A percentile compares a stretch with the other conserved stretches of the same genome.
These are phyloP conservation scores for Cyberlindnera maritima DNA, from an alignment of 805 yeast species.

Conservation along the genomic window DNA sequence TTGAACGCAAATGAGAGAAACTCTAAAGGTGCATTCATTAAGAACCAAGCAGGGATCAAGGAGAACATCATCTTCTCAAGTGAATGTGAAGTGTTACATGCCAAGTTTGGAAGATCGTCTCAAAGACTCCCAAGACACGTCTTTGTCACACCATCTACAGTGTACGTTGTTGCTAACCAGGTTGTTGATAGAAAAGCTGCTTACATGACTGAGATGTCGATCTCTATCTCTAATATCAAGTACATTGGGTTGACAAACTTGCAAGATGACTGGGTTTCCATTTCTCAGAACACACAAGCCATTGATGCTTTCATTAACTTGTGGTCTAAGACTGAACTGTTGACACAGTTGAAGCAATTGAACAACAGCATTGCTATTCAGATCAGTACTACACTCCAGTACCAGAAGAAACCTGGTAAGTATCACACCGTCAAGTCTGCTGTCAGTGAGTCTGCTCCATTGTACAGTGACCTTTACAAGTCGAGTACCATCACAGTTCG, in stretches of 20 bases:
- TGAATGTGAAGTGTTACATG: conserved; percentile 74
- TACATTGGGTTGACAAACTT: conserved; percentile 66
- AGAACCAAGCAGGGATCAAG: conserved; percentile 63
- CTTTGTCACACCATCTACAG: conserved; percentile 57
- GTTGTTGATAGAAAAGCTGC: conserved; percentile 59
- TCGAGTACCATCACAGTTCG: conserved; percentile 83
- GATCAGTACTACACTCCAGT: conserved; percentile 70
- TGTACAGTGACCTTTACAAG: conserved; percentile 72
- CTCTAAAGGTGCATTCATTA: conserved; percentile 72
- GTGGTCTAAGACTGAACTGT: conserved; percentile 84
- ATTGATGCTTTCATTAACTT: conserved; percentile 84
- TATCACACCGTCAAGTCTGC: conserved; percentile 69
- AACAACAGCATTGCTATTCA: conserved; percentile 57
- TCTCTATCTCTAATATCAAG: conserved; percentile 57
- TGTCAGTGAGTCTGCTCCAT: conserved; percentile 61
- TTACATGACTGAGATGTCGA: conserved; percentile 59
- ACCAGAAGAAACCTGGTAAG: conserved; percentile 89
- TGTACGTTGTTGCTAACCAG: conserved; percentile 73
- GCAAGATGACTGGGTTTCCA: conserved; percentile 92
- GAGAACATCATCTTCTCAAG: conserved; percentile 75
- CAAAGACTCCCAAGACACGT: conserved; percentile 71
- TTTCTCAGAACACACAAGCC: conserved; percentile 32
- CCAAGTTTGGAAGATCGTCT: conserved; percentile 93
- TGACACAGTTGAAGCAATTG: conserved; percentile 66
- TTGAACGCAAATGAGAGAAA: conserved; percentile 77